Conservation (phyloP, 1,139 yeast species). For the Geotrichum bryndzae region DNA sequence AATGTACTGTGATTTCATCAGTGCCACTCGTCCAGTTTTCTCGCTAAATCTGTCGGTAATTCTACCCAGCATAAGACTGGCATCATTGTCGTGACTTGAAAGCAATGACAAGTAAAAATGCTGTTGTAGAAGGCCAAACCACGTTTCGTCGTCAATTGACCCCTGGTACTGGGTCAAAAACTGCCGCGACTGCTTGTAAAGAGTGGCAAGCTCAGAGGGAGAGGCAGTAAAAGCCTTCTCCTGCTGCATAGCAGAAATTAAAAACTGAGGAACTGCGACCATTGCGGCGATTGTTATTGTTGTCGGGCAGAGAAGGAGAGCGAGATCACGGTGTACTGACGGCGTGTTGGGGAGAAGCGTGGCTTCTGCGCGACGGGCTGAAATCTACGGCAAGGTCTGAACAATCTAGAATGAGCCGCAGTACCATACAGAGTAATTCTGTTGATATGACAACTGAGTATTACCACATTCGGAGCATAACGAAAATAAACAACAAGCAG, state of each 20-base stretch:
- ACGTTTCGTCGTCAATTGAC: conserved; percentile 44
- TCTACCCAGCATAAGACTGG: conserved; percentile 57
- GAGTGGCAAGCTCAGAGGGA: conserved; percentile 25
- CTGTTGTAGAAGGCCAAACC: conserved; percentile 59
- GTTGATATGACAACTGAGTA: conserved; percentile 2
- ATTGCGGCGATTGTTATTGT: neutral
- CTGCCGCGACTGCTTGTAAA: conserved; percentile 28
- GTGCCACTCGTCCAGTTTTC: conserved; percentile 49
- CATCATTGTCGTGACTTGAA: conserved; percentile 64
- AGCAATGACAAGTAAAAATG: conserved; percentile 63
- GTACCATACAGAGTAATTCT: neutral
- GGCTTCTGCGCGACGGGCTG: neutral
- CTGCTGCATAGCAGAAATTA: conserved; percentile 1
- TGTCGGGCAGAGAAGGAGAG: neutral
- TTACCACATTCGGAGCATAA: neutral
- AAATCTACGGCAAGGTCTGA: neutral
- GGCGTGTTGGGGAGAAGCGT: neutral
- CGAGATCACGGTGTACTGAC: neutral
- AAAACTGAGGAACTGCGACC: neutral
- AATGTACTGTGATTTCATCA: conserved; percentile 51
- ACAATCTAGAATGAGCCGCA: conserved; percentile 6
- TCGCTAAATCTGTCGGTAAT: conserved; percentile 59
- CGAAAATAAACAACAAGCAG: neutral
- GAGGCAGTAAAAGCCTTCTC: conserved; percentile 16
- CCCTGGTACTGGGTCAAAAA: conserved; percentile 35